Conservation (phyloP, 805 yeast species). For the Pichia thaimueangensis region DNA sequence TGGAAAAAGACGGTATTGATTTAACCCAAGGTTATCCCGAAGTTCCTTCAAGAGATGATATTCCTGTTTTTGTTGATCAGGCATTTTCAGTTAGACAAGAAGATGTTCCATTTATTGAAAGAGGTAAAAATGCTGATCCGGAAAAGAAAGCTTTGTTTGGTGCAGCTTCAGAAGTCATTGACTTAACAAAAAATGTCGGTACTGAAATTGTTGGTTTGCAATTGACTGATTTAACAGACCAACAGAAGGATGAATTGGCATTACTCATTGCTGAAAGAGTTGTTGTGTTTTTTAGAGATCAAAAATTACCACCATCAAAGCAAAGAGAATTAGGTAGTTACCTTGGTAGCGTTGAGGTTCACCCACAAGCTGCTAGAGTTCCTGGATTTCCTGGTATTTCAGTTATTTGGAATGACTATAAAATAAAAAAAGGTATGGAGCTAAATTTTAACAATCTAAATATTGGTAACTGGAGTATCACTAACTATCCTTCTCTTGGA, state of each 20-base stretch:
- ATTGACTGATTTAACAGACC: slow-evolving; percentile 34
- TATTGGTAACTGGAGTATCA: slow-evolving; percentile 17
- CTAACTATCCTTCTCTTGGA: slow-evolving; percentile 11
- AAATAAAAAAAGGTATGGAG: slow-evolving; percentile 20
- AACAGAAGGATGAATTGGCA: slow-evolving; percentile 43
- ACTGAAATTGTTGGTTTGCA: slow-evolving; percentile 46
- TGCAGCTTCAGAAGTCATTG: slow-evolving; percentile 35
- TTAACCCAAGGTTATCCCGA: slow-evolving; percentile 35
- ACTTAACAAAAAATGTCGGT: slow-evolving; percentile 42
- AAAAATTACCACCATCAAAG: slow-evolving; percentile 37
- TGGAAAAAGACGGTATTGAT: slow-evolving; percentile 32
- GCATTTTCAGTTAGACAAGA: slow-evolving; percentile 32
- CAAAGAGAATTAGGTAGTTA: slow-evolving; percentile 41
- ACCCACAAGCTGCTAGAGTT: slow-evolving; percentile 31
- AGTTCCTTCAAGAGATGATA: slow-evolving; percentile 27
- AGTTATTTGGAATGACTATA: slow-evolving; percentile 37
- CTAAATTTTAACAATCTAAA: slow-evolving; percentile 17
- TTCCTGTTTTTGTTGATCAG: slow-evolving; percentile 37
- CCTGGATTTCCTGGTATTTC: slow-evolving; percentile 34
- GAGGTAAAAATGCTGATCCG: slow-evolving; percentile 34
- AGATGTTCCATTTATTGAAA: slow-evolving; percentile 29
- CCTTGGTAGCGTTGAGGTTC: slow-evolving; percentile 39
- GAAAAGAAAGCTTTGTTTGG: slow-evolving; percentile 36
- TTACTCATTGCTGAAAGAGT: slow-evolving; percentile 41
- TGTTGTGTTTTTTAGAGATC: slow-evolving; percentile 46